Evolutionary conservation across 1,139 yeast species (phyloP).

Genomic region (Yamadazyma membranifaciens): DNA sequence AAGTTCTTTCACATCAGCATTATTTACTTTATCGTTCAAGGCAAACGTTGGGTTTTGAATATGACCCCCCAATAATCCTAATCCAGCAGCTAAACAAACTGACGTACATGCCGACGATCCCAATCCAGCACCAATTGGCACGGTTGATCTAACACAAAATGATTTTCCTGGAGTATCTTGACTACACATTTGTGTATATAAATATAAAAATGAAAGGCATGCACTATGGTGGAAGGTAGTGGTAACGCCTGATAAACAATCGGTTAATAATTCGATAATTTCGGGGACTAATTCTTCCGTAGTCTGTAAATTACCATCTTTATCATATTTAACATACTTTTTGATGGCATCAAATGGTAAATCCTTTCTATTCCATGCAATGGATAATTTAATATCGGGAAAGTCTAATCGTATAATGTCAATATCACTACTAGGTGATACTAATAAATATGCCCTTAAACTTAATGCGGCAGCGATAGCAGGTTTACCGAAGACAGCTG

Average conservation of each 20-base stretch:
- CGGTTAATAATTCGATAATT: constrained; percentile 48
- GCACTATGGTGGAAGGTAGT: constrained; percentile 73
- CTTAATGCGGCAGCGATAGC: constrained; percentile 91
- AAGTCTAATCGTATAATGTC: constrained; percentile 61
- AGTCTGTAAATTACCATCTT: constrained; percentile 36
- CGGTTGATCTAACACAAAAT: constrained; percentile 72
- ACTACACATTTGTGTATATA: constrained; percentile 60
- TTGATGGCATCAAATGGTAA: constrained; percentile 59
- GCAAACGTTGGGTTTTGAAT: constrained; percentile 33
- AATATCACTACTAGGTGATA: constrained; percentile 40
- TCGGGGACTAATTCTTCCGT: constrained; percentile 62
- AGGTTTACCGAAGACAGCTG: constrained; percentile 91
- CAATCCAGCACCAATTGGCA: constrained; percentile 96
- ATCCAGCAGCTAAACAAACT: constrained; percentile 79
- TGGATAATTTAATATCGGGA: constrained; percentile 73
- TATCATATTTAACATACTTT: constrained; percentile 16
- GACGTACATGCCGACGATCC: constrained; percentile 94
- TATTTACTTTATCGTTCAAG: constrained; percentile 28
- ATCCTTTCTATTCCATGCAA: constrained; percentile 58
- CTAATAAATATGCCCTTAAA: constrained; percentile 75
- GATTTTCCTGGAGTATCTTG: constrained; percentile 47
- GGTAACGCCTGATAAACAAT: constrained; percentile 43
- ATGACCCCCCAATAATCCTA: constrained; percentile 62
- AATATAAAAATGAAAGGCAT: constrained; percentile 79
- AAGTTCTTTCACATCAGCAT: constrained; percentile 44